phyloP scores from a whole-genome alignment of 2,329 filamentous ascomycete species.

The Hypoxylon rubiginosum region DNA sequence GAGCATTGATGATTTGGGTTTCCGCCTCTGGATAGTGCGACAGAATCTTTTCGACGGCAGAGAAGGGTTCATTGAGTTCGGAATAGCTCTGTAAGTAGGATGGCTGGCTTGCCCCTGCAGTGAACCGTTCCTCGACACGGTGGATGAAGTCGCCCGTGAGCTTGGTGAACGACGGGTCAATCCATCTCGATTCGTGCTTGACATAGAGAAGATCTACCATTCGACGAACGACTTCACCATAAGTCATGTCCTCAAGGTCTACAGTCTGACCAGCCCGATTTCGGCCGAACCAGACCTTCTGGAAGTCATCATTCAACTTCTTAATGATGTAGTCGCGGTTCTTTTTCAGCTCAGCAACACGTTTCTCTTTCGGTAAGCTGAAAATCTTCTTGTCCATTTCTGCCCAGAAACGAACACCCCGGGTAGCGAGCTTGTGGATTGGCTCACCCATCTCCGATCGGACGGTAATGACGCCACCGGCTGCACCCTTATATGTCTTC shows the following conservation, averaged over 20 bases:
- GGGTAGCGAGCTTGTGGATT: constrained; percentile 97
- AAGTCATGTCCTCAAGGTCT: constrained; percentile 96
- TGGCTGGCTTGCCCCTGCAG: constrained; percentile 74
- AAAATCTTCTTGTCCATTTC: constrained; percentile 99
- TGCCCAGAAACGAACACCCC: constrained; percentile 96
- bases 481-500: constrained; percentile 90
- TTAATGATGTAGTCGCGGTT: constrained; percentile 92
- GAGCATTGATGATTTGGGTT: constrained; percentile 94
- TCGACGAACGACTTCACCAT: constrained; percentile 85
- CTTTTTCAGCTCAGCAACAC: constrained; percentile 88
- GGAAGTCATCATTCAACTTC: constrained; percentile 95
- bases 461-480: constrained; percentile 95
- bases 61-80: constrained; percentile 86
- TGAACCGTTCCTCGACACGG: constrained; percentile 96
- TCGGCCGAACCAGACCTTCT: constrained; percentile 95
- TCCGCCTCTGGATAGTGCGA: constrained; percentile 88
- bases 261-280: constrained; percentile 85
- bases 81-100: constrained; percentile 91
- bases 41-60: constrained; percentile 82
- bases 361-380: constrained; percentile 93
- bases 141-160: constrained; percentile 96
- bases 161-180: constrained; percentile 84
- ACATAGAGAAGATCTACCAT: constrained; percentile 93
- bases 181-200: constrained; percentile 91
- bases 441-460: constrained; percentile 99